Base-by-base conservation (phyloP, 1,284 basidiomycete species). In the Tylopilus sp. region DNA sequence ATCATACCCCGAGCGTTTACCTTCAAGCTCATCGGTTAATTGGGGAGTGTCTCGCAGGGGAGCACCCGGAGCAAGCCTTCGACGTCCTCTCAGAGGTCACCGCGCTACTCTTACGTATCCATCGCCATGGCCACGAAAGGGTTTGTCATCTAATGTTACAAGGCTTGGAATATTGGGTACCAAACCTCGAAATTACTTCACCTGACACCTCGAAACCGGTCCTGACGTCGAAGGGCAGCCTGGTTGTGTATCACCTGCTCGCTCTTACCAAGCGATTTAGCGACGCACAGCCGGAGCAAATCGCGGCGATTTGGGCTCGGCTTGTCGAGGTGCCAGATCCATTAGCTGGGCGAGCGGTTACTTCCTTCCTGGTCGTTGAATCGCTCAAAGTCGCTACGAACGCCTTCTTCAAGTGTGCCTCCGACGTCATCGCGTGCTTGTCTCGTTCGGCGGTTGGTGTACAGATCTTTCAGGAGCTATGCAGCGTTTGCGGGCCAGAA, bases 351-450 rank as follows among this genome's bases (percentile, higher is more conserved):
- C 86, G 86, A 53, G 89, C 89, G 0, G 77, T 93, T 18, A 76
- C 91, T 46, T 82, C 86, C 39, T 97, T 94, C 68, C 71, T 97
- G 4, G 76, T 97, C 38, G 90, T 94, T 56, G 91, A 97, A 59
- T 89, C 90, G 0, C 84, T 89, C 48, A 89, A 88, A 67, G 84
- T 93, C 37, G 85, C 89, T 26, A 92, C 81, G 56, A 77, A 79
- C 4, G 78, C 84, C 10, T 96, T 92, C 63, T 80, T 95, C 49
- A 75, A 74, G 41, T 89, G 90, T 59, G 89, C 90, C 1, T 83
- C 89, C 43, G 86, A 86, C 55, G 84, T 95, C 44, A 81, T 96
- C 25, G 87, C 92, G 0, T 94, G 84, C 55, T 76, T 97, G 12
- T 91, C 90, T 40, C 84, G 88, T 49, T 90, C 89, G 19, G 75